Conservation (phyloP, 2,329 filamentous ascomycete genomes). For the Drechslerella dactyloides region DNA sequence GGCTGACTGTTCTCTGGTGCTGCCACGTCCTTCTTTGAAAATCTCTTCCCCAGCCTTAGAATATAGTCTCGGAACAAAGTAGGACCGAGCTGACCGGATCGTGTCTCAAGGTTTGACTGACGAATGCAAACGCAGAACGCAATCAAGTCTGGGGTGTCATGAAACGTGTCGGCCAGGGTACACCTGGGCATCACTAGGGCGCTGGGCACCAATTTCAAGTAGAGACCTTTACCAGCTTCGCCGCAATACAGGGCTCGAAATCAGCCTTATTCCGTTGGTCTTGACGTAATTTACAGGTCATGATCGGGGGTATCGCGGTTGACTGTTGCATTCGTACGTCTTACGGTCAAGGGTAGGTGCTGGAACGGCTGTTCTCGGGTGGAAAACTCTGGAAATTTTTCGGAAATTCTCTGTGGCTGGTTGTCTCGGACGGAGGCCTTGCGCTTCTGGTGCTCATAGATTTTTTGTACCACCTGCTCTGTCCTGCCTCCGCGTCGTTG, state of each 20-base stretch:
- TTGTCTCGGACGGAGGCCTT: neutral
- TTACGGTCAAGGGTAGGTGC: conserved; percentile 16
- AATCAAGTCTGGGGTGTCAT: conserved; percentile 15
- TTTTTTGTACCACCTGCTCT: no score
- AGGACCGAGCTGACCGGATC: conserved; percentile 26
- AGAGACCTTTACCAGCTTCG: conserved; percentile 15
- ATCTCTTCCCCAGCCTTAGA: neutral
- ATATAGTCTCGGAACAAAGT: conserved; percentile 19
- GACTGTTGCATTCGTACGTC: conserved; percentile 33
- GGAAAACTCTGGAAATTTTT: neutral
- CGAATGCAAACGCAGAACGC: conserved; percentile 34
- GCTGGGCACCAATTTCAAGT: conserved; percentile 18
- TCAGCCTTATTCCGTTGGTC: conserved; percentile 41
- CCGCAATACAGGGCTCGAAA: conserved; percentile 13
- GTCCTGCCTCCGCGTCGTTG: no score
- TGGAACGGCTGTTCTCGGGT: conserved; percentile 2
- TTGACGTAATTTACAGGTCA: conserved; percentile 42
- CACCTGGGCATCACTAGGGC: conserved; percentile 5
- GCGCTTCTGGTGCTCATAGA: neutral
- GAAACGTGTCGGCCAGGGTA: conserved; percentile 38
- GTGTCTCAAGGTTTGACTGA: conserved; percentile 21
- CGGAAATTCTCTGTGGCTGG: neutral
- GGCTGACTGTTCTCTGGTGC: conserved; percentile 15
- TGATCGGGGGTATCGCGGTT: conserved; percentile 38
- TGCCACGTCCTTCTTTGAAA: conserved; percentile 32